These are phyloP conservation scores for Pseudocercospora fuligena DNA, from an alignment of 2,329 filamentous ascomycete species.

Conservation along the genomic window DNA sequence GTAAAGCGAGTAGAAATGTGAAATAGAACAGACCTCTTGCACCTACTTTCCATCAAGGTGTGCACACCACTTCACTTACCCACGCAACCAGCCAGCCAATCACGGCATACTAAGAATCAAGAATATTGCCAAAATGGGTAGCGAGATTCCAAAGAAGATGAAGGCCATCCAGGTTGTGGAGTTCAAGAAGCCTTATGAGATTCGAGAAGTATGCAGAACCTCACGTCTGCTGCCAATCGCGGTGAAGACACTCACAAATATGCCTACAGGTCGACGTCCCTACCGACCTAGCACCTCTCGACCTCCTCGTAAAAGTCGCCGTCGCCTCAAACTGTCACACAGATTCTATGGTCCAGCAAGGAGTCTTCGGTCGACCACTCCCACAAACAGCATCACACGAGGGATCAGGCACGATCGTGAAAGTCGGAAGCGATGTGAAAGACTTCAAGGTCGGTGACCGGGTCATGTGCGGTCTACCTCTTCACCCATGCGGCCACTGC, in stretches of 20 bases:
- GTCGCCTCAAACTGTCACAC: conserved; percentile 68
- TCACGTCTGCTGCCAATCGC: not conserved
- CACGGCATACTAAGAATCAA: not conserved
- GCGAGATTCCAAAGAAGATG: conserved; percentile 50
- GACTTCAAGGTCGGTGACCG: conserved; percentile 57
- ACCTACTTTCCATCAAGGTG: conserved; percentile 22
- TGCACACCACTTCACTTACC: not conserved
- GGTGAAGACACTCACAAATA: not conserved
- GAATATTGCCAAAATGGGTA: conserved; percentile 13
- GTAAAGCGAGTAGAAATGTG: not conserved
- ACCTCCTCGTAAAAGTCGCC: conserved; percentile 65
- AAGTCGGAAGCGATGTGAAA: conserved; percentile 48
- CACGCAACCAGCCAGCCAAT: conserved; percentile 7
- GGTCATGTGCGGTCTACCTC: conserved; percentile 61
- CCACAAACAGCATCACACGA: conserved; percentile 63
- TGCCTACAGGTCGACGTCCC: conserved; percentile 52
- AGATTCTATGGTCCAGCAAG: conserved; percentile 60
- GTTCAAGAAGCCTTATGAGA: conserved; percentile 61
- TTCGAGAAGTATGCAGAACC: conserved; percentile 54
- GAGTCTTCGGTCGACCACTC: conserved; percentile 54
- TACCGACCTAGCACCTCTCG: conserved; percentile 51
- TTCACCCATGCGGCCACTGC: conserved; percentile 60
- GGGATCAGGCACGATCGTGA: conserved; percentile 60
- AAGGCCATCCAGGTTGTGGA: conserved; percentile 55
- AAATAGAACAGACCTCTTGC: too few relatives aligned